A percentile compares a stretch with the other conserved stretches of the same genome.
Evolutionary conservation across 495 filamentous ascomycete species (phyloP).

Genomic region (Aspergillus avenaceus): DNA sequence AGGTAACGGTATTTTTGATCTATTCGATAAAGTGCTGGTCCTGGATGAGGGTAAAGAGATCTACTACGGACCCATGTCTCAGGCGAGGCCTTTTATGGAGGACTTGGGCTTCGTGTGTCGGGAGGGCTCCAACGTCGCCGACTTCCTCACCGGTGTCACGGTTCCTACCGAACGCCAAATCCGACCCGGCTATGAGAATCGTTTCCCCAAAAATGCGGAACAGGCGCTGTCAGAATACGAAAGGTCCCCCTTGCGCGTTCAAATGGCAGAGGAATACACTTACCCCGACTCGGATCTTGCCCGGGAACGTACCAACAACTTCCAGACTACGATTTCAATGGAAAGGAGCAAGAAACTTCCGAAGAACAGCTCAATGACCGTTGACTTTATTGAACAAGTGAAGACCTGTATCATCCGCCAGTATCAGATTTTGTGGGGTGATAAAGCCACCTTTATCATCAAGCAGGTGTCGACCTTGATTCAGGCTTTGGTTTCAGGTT

Average conservation of each 20-base stretch:
- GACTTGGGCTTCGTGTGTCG: constrained; percentile 65
- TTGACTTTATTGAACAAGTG: constrained; percentile 56
- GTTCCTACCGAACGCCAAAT: constrained; percentile 63
- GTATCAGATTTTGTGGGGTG: constrained; percentile 57
- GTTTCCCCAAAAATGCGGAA: constrained; percentile 45
- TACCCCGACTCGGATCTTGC: constrained; percentile 46
- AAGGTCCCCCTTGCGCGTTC: constrained; percentile 28
- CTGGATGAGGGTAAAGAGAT: constrained; percentile 62
- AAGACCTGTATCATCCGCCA: constrained; percentile 50
- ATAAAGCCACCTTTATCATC: constrained; percentile 56
- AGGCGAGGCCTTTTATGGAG: constrained; percentile 65
- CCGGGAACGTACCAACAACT: constrained; percentile 41
- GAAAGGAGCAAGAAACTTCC: constrained; percentile 39
- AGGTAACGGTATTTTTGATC: constrained; percentile 58
- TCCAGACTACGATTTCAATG: constrained; percentile 42
- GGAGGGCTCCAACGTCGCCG: constrained; percentile 64
- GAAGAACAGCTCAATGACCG: constrained; percentile 49
- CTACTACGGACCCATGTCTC: constrained; percentile 53
- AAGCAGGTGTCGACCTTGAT: constrained; percentile 47
- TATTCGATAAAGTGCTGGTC: constrained; percentile 65
- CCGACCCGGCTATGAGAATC: constrained; percentile 46
- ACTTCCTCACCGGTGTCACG: constrained; percentile 69
- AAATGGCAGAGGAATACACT: constrained; percentile 44
- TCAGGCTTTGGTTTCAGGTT: constrained; percentile 41
- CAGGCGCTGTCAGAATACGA: constrained; percentile 35